Evolutionary conservation across 2,329 filamentous ascomycete species (phyloP).

Genomic region (Cryphonectria radicalis): DNA sequence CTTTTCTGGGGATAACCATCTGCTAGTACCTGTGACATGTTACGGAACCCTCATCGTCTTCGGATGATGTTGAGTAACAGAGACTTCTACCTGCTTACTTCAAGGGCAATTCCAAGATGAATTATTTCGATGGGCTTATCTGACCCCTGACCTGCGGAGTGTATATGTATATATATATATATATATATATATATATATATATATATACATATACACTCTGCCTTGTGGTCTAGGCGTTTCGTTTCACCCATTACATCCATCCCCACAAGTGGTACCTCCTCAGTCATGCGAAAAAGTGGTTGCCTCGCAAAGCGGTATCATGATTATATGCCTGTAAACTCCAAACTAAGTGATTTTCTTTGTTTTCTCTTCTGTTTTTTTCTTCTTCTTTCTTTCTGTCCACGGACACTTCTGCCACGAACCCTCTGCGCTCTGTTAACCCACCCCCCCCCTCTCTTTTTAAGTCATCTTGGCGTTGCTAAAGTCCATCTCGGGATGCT

Average conservation of each 20-base stretch:
- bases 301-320: slow-evolving; percentile 24
- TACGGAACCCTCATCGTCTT: slow-evolving; percentile 51
- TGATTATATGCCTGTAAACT: slow-evolving; percentile 18
- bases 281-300: not conserved
- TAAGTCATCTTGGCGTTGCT: slow-evolving; percentile 70
- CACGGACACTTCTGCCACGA: not conserved
- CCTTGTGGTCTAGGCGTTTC: slow-evolving; percentile 59
- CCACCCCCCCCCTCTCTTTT: slow-evolving; percentile 3
- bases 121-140: slow-evolving; percentile 58
- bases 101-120: slow-evolving; percentile 61
- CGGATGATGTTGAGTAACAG: slow-evolving; percentile 52
- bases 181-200: not conserved
- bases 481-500: slow-evolving; percentile 76
- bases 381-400: not conserved
- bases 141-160: slow-evolving; percentile 53
- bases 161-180: not conserved
- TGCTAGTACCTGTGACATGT: not conserved
- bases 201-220: slow-evolving; percentile 25
- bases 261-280: slow-evolving; percentile 1
- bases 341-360: not conserved
- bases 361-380: not conserved
- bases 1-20: too few relatives aligned
- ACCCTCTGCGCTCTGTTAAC: not conserved
- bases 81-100: slow-evolving; percentile 54
- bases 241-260: slow-evolving; percentile 68